phyloP scores from a whole-genome alignment of 1,139 yeast genomes.

The Hyphopichia fennica region DNA sequence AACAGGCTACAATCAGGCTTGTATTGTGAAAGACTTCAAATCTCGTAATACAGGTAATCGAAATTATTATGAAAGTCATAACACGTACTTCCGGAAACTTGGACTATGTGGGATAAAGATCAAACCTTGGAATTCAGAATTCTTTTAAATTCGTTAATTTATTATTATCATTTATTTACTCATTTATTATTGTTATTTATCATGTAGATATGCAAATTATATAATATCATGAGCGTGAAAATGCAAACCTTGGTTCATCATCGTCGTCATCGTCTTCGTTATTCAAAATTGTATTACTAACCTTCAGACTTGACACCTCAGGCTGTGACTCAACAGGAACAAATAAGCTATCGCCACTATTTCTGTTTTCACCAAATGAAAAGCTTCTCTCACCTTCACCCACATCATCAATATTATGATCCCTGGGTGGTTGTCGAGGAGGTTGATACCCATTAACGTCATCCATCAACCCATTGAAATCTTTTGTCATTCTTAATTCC shows the following conservation, averaged over 20 bases:
- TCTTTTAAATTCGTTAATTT: neutral
- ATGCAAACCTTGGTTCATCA: conserved; percentile 41
- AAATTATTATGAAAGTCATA: conserved; percentile 40
- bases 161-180: too few relatives aligned
- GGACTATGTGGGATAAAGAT: conserved; percentile 45
- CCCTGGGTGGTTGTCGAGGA: neutral
- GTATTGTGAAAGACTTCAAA: conserved; percentile 39
- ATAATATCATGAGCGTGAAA: conserved; percentile 13
- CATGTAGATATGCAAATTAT: too few relatives aligned
- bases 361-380: conserved; percentile 5
- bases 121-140: neutral
- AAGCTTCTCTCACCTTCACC: conserved; percentile 9
- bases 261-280: conserved; percentile 37
- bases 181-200: neutral
- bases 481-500: conserved; percentile 12
- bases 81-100: conserved; percentile 47
- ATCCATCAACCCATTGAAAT: conserved; percentile 28
- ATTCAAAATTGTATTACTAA: too few relatives aligned
- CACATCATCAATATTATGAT: conserved; percentile 9
- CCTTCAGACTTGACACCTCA: too few relatives aligned
- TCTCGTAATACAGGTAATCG: conserved; percentile 11
- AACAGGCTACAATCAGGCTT: conserved; percentile 31
- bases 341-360: conserved; percentile 12
- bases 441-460: conserved; percentile 19
- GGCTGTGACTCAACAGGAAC: conserved; percentile 20